Evolutionary conservation across 2,329 filamentous ascomycete species (phyloP), one percentile per base, ranked within the genome.

Genomic region (Blastomyces percursus): DNA sequence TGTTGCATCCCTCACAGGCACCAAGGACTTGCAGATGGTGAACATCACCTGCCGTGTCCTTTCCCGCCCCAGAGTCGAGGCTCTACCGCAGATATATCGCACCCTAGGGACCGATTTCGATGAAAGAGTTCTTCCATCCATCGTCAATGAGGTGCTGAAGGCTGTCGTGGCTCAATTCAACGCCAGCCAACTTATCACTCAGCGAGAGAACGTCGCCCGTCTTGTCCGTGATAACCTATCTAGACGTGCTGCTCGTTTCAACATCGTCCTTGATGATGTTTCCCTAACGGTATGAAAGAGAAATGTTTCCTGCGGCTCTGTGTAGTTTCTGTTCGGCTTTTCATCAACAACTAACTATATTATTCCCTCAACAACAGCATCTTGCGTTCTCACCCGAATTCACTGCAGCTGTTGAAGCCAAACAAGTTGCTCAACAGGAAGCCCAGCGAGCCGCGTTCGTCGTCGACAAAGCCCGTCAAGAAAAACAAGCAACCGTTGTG

Each of bases 21-120:
- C 94, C 73, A 99, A 99, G 83, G 94, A 99, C 79, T 81, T 99
- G 78, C 94, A 99, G 82, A 99, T 99, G 94, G 94, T 97, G 74
- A 99, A 99, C 84, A 97, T 99, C 75, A 99, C 93, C 73, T 99
- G 94, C 79, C 93, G 94, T 90, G 94, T 99, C 64, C 89, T 99
- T 61, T 96, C 93, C 64, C 84, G 91, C 70, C 94, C 94, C 62
- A 86, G 91, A 63, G 81, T 99, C 72, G 86, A 90, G 68, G 89
- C 92, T 40, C 85, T 99, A 51, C 94, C 94, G 21, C 91, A 96
- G 79, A 99, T 99, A 73, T 99, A 97, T 83, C 85, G 94, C 68
- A 99, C 94, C 0, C 84, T 99, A 44, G 94, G 94, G 61, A 87
- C 87, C 62, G 94, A 99, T 78, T 99, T 97, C 75, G 94, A 99